Conservation (phyloP, 2,329 filamentous ascomycete species). For the Pseudogymnoascus sp. region DNA sequence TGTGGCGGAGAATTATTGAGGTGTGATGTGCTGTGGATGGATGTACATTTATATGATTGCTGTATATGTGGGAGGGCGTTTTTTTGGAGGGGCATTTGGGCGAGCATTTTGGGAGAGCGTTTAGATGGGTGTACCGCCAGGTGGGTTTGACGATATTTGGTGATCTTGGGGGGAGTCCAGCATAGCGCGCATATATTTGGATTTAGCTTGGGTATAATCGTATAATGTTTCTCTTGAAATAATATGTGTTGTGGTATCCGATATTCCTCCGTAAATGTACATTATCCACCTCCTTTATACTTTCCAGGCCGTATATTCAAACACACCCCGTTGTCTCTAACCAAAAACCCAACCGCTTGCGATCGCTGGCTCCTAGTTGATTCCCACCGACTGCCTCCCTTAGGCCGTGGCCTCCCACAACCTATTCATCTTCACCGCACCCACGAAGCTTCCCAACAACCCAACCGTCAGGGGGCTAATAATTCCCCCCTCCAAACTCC, state of each 20-base stretch:
- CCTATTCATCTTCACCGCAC: conserved; percentile 35
- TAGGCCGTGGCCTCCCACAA: conserved; percentile 34
- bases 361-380: background rate
- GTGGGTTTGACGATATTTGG: background rate
- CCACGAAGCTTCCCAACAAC: conserved; percentile 44
- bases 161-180: background rate
- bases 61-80: background rate
- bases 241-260: background rate
- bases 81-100: background rate
- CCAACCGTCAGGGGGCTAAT: conserved; percentile 51
- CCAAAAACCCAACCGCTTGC: background rate
- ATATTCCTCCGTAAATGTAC: background rate
- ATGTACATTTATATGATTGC: background rate
- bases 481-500: conserved; percentile 61
- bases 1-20: conserved; percentile 43
- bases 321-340: background rate
- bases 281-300: background rate
- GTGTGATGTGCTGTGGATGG: background rate
- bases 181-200: background rate
- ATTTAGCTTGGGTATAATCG: background rate
- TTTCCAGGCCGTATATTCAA: background rate
- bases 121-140: background rate
- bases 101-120: background rate
- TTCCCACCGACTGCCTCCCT: background rate
- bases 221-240: background rate